Evolutionary conservation across 768 basidiomycete species (phyloP).

Genomic region (Lactifluus echinatus): DNA sequence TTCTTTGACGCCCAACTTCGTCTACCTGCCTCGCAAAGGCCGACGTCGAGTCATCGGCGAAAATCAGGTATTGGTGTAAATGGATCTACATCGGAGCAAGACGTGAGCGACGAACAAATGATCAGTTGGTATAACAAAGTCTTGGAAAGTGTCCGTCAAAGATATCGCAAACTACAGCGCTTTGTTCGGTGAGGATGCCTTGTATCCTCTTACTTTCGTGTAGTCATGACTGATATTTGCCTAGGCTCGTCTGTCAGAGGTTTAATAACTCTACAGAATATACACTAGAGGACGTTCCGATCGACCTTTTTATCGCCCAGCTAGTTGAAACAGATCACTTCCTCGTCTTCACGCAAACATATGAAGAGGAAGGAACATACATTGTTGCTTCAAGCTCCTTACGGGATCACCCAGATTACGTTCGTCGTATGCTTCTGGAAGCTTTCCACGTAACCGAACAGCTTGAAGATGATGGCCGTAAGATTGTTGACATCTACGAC

Average conservation of each 20-base stretch:
- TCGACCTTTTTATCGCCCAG: slow-evolving; percentile 71
- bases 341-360: slow-evolving; percentile 81
- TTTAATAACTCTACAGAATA: slow-evolving; percentile 95
- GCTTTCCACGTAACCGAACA: slow-evolving; percentile 74
- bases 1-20: slow-evolving; percentile 94
- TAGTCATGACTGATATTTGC: slow-evolving; percentile 3
- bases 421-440: slow-evolving; percentile 72
- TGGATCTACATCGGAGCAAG: slow-evolving; percentile 26
- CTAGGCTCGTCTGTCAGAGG: slow-evolving; percentile 65
- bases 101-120: slow-evolving; percentile 77
- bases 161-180: slow-evolving; percentile 90
- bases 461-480: slow-evolving; percentile 45
- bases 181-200: slow-evolving; percentile 62
- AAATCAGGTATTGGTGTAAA: slow-evolving; percentile 24
- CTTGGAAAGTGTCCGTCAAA: slow-evolving; percentile 81
- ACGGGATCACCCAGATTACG: slow-evolving; percentile 63
- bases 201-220: neutral
- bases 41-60: slow-evolving; percentile 12
- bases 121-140: slow-evolving; percentile 89
- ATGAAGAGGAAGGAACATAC: slow-evolving; percentile 88
- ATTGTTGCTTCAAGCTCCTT: slow-evolving; percentile 76
- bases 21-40: slow-evolving; percentile 42
- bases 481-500: slow-evolving; percentile 32
- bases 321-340: slow-evolving; percentile 84
- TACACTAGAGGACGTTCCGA: slow-evolving; percentile 58